Percentiles rank a stretch among this genome's conserved stretches.
Evolutionary conservation across 2,329 filamentous ascomycete species (phyloP).

Genomic region (Alternaria panax): DNA sequence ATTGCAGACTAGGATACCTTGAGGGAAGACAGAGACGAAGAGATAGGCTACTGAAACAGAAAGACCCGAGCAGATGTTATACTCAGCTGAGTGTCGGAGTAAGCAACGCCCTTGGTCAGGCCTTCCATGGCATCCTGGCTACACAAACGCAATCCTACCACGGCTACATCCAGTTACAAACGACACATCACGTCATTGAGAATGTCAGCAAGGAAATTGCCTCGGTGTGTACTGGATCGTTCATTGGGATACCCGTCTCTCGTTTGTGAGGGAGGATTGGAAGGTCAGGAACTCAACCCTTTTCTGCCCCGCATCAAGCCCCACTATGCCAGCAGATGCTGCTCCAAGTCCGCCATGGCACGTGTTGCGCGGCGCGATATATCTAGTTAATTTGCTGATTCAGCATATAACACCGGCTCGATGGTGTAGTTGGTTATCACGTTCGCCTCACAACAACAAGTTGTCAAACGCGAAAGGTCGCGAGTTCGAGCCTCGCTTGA

Average conservation of each 20-base stretch:
- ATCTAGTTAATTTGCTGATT: not conserved
- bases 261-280: not conserved
- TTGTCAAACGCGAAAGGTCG: constrained; percentile 28
- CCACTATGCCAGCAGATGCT: not conserved
- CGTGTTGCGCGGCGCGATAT: not conserved
- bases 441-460: constrained; percentile 32
- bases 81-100: not conserved
- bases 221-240: not conserved
- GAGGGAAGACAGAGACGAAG: too few species aligned
- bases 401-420: constrained; percentile 16
- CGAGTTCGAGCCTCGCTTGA: constrained; percentile 36
- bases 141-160: not conserved
- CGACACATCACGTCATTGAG: not conserved
- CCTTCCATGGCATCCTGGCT: not conserved
- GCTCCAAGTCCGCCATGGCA: not conserved
- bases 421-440: constrained; percentile 42
- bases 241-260: not conserved
- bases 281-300: not conserved
- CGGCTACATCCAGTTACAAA: not conserved
- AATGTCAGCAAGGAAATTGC: not conserved
- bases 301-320: too few species aligned
- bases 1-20: constrained; percentile 6
- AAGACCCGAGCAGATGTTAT: not conserved
- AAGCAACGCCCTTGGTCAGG: not conserved
- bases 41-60: not conserved